phyloP scores from a whole-genome alignment of 495 filamentous ascomycete species.

The Cetradonia linearis region DNA sequence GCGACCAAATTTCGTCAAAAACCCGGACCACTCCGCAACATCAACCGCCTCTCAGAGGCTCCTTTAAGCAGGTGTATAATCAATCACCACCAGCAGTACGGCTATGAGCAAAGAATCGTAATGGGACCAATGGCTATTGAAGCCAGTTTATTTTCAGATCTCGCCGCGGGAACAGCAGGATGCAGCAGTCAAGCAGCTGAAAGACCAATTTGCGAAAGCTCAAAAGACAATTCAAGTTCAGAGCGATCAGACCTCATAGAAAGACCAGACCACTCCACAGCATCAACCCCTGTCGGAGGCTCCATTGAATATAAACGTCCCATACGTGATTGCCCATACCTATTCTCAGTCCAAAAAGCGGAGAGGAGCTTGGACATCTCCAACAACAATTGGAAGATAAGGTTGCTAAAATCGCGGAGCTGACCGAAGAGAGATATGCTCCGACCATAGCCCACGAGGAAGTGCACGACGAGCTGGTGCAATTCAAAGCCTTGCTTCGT shows the following conservation, averaged over 20 bases:
- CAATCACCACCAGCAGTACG: slow-evolving; percentile 13
- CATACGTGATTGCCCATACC: too few relatives aligned
- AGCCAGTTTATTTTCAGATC: too few relatives aligned
- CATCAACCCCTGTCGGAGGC: not conserved
- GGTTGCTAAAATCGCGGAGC: not conserved
- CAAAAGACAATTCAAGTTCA: slow-evolving; percentile 27
- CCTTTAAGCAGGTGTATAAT: not conserved
- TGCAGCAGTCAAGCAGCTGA: slow-evolving; percentile 20
- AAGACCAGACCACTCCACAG: not conserved
- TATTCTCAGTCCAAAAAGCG: too few relatives aligned
- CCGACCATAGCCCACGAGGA: not conserved
- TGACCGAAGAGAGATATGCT: not conserved
- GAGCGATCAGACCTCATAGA: slow-evolving; percentile 24
- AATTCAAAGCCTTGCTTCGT: not conserved
- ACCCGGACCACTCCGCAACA: not conserved
- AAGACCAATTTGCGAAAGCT: slow-evolving; percentile 23
- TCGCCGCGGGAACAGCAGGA: slow-evolving; percentile 12
- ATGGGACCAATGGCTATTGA: too few relatives aligned
- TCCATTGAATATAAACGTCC: not conserved
- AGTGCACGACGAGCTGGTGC: not conserved
- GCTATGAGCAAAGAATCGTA: too few relatives aligned
- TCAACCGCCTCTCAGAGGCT: not conserved
- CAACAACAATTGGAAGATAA: not conserved
- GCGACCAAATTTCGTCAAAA: slow-evolving; percentile 22
- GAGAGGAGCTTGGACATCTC: slow-evolving; percentile 9